Evolutionary conservation across 805 yeast species (phyloP).

Genomic region (Starmerella gropengiesseri): DNA sequence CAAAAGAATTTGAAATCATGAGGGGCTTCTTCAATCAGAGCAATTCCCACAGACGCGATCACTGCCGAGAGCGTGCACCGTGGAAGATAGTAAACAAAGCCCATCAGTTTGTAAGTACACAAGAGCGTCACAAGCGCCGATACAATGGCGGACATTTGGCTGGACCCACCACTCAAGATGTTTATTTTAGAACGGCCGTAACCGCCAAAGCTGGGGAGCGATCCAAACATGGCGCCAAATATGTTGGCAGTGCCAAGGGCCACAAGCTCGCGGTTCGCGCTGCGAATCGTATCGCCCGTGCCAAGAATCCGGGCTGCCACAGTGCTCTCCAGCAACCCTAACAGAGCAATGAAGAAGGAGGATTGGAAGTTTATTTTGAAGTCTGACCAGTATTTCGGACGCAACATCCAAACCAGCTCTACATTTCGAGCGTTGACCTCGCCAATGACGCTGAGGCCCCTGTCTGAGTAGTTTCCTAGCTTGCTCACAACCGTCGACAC

Average conservation of each 20-base stretch:
- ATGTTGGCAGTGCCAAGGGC: conserved; percentile 76
- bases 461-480: conserved; percentile 25
- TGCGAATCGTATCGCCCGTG: conserved; percentile 43
- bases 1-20: conserved; percentile 63
- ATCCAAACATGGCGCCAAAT: conserved; percentile 43
- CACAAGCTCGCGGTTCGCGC: conserved; percentile 80
- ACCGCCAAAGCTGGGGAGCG: conserved; percentile 89
- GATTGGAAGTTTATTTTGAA: conserved; percentile 52
- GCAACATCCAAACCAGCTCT: conserved; percentile 49
- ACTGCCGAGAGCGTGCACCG: conserved; percentile 69
- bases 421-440: conserved; percentile 43
- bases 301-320: conserved; percentile 86
- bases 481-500: conserved; percentile 46
- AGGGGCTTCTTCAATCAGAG: conserved; percentile 76
- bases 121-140: conserved; percentile 69
- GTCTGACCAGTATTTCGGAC: conserved; percentile 34
- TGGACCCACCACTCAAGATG: conserved; percentile 75
- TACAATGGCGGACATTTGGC: conserved; percentile 71
- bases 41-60: conserved; percentile 65
- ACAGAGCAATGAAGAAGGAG: conserved; percentile 64
- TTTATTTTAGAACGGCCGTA: conserved; percentile 88
- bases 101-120: conserved; percentile 50
- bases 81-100: conserved; percentile 62
- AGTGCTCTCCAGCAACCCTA: conserved; percentile 88
- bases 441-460: conserved; percentile 63